These are phyloP conservation scores for Pyrus betulifolia DNA, from an alignment of 306 rosid species.

Conservation along the genomic window DNA sequence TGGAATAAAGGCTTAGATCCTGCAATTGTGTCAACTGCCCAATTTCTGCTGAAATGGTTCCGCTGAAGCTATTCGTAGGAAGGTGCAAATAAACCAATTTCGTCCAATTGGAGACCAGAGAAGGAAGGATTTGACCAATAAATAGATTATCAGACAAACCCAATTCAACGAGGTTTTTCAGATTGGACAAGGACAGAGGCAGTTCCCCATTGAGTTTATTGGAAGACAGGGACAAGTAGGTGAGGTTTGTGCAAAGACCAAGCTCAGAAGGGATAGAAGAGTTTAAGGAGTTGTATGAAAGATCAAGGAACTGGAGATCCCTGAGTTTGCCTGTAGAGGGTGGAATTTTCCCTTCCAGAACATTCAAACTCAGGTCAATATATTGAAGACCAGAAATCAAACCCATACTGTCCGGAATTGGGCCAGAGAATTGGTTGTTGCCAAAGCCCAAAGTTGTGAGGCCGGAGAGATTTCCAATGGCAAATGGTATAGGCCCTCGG, in stretches of 20 bases:
- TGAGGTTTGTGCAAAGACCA: constrained; percentile 30
- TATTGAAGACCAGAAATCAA: constrained; percentile 21
- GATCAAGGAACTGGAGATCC: too few species aligned
- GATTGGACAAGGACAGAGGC: not conserved
- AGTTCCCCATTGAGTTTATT: not conserved
- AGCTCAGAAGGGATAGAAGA: constrained; percentile 35
- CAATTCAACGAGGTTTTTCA: not conserved
- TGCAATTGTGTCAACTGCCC: too few species aligned
- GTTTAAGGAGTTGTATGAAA: too few species aligned
- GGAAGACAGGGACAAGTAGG: too few species aligned
- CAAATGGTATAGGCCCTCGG: constrained; percentile 39
- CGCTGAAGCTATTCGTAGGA: not conserved
- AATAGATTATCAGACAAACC: constrained; percentile 26
- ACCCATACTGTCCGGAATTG: constrained; percentile 15
- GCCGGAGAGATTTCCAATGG: constrained; percentile 41
- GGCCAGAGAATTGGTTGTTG: constrained; percentile 13
- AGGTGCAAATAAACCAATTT: constrained; percentile 24
- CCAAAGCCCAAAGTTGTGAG: constrained; percentile 42
- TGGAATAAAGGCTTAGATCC: too few species aligned
- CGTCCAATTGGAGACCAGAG: constrained; percentile 46
- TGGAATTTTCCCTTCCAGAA: too few species aligned
- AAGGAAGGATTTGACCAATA: constrained; percentile 35
- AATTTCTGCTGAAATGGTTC: too few species aligned
- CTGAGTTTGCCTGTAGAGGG: too few species aligned
- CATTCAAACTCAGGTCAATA: constrained; percentile 7